A percentile compares a stretch with the other conserved stretches of the same genome.
These are phyloP conservation scores for Calycina herbarum DNA, from an alignment of 2,329 filamentous ascomycete genomes.

Conservation along the genomic window DNA sequence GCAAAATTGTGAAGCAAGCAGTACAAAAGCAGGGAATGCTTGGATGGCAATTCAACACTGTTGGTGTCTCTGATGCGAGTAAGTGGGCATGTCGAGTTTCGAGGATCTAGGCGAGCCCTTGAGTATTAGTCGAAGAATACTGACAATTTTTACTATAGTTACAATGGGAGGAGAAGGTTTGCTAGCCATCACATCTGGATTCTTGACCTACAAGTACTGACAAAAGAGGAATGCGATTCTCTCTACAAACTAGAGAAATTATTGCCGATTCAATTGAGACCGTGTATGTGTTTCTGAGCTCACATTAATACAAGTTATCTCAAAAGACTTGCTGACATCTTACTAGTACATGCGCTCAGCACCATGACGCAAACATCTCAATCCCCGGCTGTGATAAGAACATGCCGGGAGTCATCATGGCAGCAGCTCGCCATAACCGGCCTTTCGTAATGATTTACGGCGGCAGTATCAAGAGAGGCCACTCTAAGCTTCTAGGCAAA, in stretches of 20 bases:
- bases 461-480: constrained; percentile 86
- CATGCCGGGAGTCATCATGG: constrained; percentile 75
- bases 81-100: not conserved
- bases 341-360: constrained; percentile 37
- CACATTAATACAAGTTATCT: too few species aligned
- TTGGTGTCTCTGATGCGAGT: constrained; percentile 63
- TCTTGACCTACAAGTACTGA: constrained; percentile 2
- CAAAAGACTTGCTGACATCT: too few species aligned
- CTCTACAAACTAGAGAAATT: constrained; percentile 84
- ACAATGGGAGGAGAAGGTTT: constrained; percentile 83
- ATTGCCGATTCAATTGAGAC: constrained; percentile 95
- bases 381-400: constrained; percentile 98
- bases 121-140: too few species aligned
- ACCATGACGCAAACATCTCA: constrained; percentile 89
- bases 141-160: too few species aligned
- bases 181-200: constrained; percentile 21
- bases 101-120: too few species aligned
- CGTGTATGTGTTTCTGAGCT: constrained; percentile 64
- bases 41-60: constrained; percentile 52
- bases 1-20: constrained; percentile 80
- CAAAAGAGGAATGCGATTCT: constrained; percentile 81
- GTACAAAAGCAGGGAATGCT: constrained; percentile 83
- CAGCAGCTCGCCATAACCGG: constrained; percentile 63
- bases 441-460: constrained; percentile 96
- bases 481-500: constrained; percentile 72